These are phyloP conservation scores for Luvunga scandens DNA, from an alignment of 345 rosid genomes.

Conservation along the genomic window DNA sequence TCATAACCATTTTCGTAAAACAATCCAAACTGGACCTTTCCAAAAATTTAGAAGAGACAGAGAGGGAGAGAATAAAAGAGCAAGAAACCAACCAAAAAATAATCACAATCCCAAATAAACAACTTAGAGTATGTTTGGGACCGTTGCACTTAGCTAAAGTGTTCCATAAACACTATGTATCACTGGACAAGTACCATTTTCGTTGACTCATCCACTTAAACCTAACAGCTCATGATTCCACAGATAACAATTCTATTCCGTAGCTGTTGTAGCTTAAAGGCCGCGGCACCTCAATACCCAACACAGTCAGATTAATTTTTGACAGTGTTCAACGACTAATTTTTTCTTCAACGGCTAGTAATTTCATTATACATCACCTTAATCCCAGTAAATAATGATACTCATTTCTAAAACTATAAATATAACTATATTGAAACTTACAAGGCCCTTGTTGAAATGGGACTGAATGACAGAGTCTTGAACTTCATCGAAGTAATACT, in stretches of 20 bases:
- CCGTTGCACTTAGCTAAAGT: neutral
- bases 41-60: too few species aligned
- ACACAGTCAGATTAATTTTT: too few species aligned
- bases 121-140: neutral
- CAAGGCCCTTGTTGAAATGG: constrained; percentile 88
- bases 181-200: neutral
- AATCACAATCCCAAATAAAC: constrained; percentile 5
- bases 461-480: constrained; percentile 54
- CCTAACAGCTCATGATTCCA: too few species aligned
- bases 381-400: neutral
- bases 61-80: neutral
- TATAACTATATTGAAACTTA: constrained; percentile 28
- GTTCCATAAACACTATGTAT: neutral
- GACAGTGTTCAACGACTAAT: too few species aligned
- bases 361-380: too few species aligned
- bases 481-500: constrained; percentile 71
- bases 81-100: constrained; percentile 1
- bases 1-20: neutral
- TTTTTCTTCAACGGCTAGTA: neutral
- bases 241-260: too few species aligned
- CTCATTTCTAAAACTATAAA: neutral
- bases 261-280: too few species aligned
- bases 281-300: too few species aligned
- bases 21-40: neutral
- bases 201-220: too few species aligned